phyloP scores from a whole-genome alignment of 2,329 filamentous ascomycete genomes.

The Phyllosticta capitalensis region DNA sequence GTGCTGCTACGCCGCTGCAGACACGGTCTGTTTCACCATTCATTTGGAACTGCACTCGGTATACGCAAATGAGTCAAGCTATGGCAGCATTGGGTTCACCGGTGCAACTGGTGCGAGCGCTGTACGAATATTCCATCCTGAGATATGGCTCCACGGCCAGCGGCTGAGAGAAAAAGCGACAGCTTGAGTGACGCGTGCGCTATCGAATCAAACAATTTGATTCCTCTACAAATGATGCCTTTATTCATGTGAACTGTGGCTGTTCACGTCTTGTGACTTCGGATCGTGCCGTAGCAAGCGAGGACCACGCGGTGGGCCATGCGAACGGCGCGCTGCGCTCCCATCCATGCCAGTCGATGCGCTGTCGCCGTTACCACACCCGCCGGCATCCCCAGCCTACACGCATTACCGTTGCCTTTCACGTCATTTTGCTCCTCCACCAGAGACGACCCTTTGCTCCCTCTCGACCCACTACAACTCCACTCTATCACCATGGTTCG shows the following conservation, averaged over 20 bases:
- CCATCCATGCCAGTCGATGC: neutral
- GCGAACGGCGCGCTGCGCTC: neutral
- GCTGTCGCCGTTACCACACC: neutral
- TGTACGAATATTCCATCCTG: neutral
- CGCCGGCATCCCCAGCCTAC: conserved; percentile 8
- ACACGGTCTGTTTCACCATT: neutral
- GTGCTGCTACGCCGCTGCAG: neutral
- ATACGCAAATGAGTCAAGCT: neutral
- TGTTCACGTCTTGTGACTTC: neutral
- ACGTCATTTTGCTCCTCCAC: neutral
- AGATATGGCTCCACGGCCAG: neutral
- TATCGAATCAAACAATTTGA: neutral
- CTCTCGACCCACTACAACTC: neutral
- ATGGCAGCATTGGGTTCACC: neutral
- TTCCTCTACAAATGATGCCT: too few species aligned
- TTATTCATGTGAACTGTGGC: neutral
- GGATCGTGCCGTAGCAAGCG: neutral
- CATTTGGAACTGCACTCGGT: neutral
- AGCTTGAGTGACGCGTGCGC: neutral
- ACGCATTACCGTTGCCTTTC: neutral
- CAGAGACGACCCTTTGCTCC: neutral
- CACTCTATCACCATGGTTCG: conserved; percentile 30
- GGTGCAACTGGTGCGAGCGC: neutral
- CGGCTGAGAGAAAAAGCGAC: neutral
- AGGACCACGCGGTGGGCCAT: neutral